Evolutionary conservation across 768 basidiomycete genomes (phyloP).

Genomic region (Candolleomyces aberdarensis): DNA sequence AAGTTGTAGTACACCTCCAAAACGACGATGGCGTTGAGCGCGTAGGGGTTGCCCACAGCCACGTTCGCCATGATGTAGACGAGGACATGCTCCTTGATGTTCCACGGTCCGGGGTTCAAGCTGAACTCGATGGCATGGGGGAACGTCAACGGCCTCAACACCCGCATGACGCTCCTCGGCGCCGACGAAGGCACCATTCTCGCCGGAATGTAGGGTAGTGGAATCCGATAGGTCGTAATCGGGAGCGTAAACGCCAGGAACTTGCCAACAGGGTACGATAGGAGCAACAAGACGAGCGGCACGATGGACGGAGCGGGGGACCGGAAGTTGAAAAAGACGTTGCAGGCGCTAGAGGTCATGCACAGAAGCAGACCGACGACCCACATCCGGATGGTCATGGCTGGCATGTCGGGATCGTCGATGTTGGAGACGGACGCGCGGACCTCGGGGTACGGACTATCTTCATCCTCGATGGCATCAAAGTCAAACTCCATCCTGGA

Average conservation of each 20-base stretch:
- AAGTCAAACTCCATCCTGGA: conserved; percentile 90
- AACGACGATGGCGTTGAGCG: conserved; percentile 85
- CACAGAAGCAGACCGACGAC: conserved; percentile 74
- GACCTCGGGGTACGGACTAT: conserved; percentile 96
- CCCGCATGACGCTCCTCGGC: conserved; percentile 40
- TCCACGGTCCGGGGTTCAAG: conserved; percentile 96
- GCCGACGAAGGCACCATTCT: conserved; percentile 64
- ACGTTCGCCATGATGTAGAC: conserved; percentile 95
- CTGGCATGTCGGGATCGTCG: conserved; percentile 99
- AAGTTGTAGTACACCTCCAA: conserved; percentile 72
- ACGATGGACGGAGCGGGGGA: conserved; percentile 81
- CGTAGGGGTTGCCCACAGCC: conserved; percentile 69
- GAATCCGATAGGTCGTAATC: conserved; percentile 67
- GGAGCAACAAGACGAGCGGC: conserved; percentile 79
- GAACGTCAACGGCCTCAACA: conserved; percentile 47
- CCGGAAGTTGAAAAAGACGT: conserved; percentile 95
- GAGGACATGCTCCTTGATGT: conserved; percentile 94
- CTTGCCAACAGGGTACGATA: conserved; percentile 93
- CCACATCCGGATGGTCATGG: conserved; percentile 91
- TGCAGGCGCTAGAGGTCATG: conserved; percentile 67
- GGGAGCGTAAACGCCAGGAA: conserved; percentile 79
- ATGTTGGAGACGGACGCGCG: conserved; percentile 95
- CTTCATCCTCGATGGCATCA: conserved; percentile 84
- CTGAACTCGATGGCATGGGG: conserved; percentile 64
- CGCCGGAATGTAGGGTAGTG: conserved; percentile 48